Conservation (phyloP, 352 stramenopile species). For the Pythium sp. region DNA sequence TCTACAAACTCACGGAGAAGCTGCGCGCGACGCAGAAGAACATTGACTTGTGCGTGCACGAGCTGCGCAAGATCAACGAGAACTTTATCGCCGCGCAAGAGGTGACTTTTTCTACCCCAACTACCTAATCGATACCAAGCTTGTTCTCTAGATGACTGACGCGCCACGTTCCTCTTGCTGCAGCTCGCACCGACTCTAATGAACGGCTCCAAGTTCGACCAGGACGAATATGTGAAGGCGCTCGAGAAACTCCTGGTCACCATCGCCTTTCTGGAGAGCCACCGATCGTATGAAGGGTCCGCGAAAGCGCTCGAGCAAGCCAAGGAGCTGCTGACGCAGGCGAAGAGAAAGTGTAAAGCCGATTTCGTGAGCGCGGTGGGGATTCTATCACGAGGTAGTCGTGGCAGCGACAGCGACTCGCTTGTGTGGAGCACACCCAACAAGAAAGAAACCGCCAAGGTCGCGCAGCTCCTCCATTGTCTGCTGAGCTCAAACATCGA, state of each 20-base stretch:
- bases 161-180: not conserved
- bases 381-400: constrained; percentile 49
- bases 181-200: constrained; percentile 64
- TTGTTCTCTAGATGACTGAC: not conserved
- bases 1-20: constrained; percentile 83
- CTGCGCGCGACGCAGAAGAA: constrained; percentile 81
- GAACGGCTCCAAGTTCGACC: constrained; percentile 71
- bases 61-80: constrained; percentile 66
- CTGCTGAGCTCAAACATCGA: constrained; percentile 56
- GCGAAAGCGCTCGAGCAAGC: constrained; percentile 66
- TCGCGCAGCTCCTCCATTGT: constrained; percentile 57
- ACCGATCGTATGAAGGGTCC: constrained; percentile 73
- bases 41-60: constrained; percentile 75
- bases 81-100: constrained; percentile 73
- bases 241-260: constrained; percentile 66
- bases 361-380: constrained; percentile 74
- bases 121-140: too few species aligned
- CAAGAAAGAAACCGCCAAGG: constrained; percentile 50
- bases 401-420: constrained; percentile 16
- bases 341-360: constrained; percentile 57
- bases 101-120: constrained; percentile 22
- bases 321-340: constrained; percentile 56
- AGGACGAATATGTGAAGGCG: constrained; percentile 61
- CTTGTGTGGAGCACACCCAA: constrained; percentile 46
- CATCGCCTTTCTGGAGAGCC: constrained; percentile 65